Conservation (phyloP, 192 early-diverging fungal species). For the Coemansia biformis region DNA sequence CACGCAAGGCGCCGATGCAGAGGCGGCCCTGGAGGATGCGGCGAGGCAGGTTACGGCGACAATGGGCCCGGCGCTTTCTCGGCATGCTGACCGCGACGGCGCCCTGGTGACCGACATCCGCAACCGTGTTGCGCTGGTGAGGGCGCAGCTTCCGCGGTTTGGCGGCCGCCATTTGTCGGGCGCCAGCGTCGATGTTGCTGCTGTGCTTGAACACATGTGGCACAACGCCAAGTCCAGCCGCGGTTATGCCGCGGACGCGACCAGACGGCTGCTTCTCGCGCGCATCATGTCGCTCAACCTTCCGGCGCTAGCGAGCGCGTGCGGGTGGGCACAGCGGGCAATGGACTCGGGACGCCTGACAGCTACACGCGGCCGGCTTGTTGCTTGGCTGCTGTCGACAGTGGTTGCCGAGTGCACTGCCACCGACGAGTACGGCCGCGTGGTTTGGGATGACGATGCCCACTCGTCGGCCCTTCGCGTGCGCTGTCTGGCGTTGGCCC, state of each 20-base stretch:
- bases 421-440: background rate
- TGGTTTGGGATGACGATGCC: slow-evolving; percentile 17
- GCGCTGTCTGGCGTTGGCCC: slow-evolving; percentile 10
- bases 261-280: slow-evolving; percentile 13
- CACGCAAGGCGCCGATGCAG: too few relatives aligned
- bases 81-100: too few relatives aligned
- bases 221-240: background rate
- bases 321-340: slow-evolving; percentile 12
- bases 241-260: background rate
- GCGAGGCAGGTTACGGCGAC: slow-evolving; percentile 1
- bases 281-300: slow-evolving; percentile 21
- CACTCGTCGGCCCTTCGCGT: background rate
- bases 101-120: too few relatives aligned
- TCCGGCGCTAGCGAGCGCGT: background rate
- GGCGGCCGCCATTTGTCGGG: background rate
- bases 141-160: background rate
- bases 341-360: background rate
- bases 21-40: slow-evolving; percentile 14
- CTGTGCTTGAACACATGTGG: slow-evolving; percentile 14
- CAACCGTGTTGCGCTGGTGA: slow-evolving; percentile 1
- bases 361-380: background rate
- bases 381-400: slow-evolving; percentile 11
- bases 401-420: slow-evolving; percentile 3
- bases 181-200: background rate
- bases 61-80: background rate